Base-by-base conservation (phyloP, 495 filamentous ascomycete species). In the Thozetella sp. region DNA sequence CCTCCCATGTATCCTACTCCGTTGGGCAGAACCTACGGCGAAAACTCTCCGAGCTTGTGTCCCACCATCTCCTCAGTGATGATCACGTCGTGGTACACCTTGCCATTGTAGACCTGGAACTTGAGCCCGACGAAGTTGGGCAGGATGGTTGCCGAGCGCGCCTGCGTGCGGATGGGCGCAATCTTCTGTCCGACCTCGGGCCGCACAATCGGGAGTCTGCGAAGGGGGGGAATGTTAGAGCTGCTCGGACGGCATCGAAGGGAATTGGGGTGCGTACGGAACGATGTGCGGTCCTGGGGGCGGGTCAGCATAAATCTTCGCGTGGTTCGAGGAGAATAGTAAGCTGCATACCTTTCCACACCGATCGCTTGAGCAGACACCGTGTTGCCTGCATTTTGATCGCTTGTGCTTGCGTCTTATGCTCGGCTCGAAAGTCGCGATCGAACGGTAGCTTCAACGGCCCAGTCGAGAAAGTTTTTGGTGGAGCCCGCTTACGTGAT, bases 51-150 rank as follows among this genome's bases (percentile, higher is more conserved):
- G 68, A 99, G 80, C 77, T 98, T 99, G 73, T 96, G 89, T 45
- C 96, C 95, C 17, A 99, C 96, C 96, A 99, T 98, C 70, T 98
- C 92, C 75, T 97, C 94, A 43, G 93, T 97, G 59, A 99, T 89
- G 51, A 81, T 80, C 26, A 98, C 80, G 71, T 98, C 96, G 60
- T 90, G 72, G 70, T 99, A 99, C 1, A 82, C 86, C 83, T 97
- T 98, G 63, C 95, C 95, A 73, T 97, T 98, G 70, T 99, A 90
- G 22, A 99, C 86, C 68, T 94, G 90, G 76, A 98, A 99, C 67
- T 86, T 89, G 64, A 96, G 79, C 6, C 95, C 96, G 25, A 99
- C 93, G 74, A 98, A 98, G 72, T 92, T 96, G 40, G 95, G 95
- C 22, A 98, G 85, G 67, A 99, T 97, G 46, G 95, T 98, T 45